Base-by-base conservation (phyloP, 192 early-diverging fungal genomes). In the Coemansia javaensis region DNA sequence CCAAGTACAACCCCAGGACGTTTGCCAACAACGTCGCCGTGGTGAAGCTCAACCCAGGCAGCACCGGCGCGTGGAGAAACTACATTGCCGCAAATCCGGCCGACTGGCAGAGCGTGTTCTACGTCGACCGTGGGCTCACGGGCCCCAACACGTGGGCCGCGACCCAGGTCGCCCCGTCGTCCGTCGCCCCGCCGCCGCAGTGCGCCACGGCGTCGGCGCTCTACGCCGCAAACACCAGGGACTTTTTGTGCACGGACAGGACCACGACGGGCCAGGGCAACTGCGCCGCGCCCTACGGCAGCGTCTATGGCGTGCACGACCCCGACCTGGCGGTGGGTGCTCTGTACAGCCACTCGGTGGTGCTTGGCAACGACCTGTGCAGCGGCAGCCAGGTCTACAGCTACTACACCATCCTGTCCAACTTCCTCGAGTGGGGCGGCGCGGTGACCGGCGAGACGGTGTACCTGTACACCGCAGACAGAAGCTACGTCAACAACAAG, bases 351-450 rank as follows among this genome's bases (percentile, higher is more conserved):
- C 66, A 70, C 41, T 70, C 66, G 18, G 48, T 70, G n/a, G 18
- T 70, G 2, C 41, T 58, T 11, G 66, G 59, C 20, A 43, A 62
- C 12, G 46, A 42, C 15, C 50, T 70, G 37, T 70, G 66, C 43
- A 39, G 22, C 7, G 48, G 51, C 42, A 42, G 40, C 5, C 33
- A 32, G 17, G 50, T 70, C 9, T 63, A 42, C 38, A 70, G 49
- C 50, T 70, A 53, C 51, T 70, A 70, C 32, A 70, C 66, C 0
- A 2, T 63, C 10, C 56, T 71, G 16, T 59, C 67, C 0, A 71
- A 59, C 55, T 71, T 43, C 40, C 52, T 71, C 23, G 67, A 71
- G 40, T 71, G 67, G 67, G 67, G 60, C 4, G 67, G 67, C 12
- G 50, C 57, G 4, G 47, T 54, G n/a, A 47, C 60, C 7, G 23